Evolutionary conservation across 192 early-diverging fungal genomes (phyloP), one percentile per base, ranked within the genome.

Genomic region (Mortierella hygrophila): DNA sequence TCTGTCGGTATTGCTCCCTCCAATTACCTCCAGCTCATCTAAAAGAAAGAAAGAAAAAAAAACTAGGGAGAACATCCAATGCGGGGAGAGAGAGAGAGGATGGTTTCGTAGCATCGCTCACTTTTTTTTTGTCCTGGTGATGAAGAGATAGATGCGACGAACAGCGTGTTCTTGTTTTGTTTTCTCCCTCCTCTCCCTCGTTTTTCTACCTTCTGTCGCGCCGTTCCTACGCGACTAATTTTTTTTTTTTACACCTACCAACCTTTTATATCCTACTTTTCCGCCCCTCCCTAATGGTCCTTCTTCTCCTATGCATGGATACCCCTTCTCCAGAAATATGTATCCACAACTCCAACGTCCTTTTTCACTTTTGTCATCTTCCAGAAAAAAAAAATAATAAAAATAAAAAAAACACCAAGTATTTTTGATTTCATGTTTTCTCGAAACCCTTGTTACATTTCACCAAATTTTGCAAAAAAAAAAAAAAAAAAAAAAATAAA

Each of bases 1-100:
- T 82, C 91, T 2, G 88, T 95, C n/a, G 97, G 97, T 72, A 98
- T 98, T 90, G 96, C 93, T 15, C 97, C 97, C 16, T 94, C 93
- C 87, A 98, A 98, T 90, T 98, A 97, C 77, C 57, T 85, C 3
- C 83, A 85, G 57, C 54, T 85, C 26, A 52, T 85, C 32, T 85
- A 80, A 84, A 23, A 18, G 5, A 46, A 1, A 35, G 1, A 35
- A 35, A 35, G 41, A 35, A 35, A 35, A 35, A 35, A 54, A 23
- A 26, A 46, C 13, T 26, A 23, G 52, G 38, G 23, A 9, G 35
- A 35, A 35, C 35, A 35, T 35, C 35, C 35, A 70, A 6, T 38
- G 21, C 42, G 60, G n/a, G 23, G 15, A 15, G 57, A n/a, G 23
- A 76, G 10, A 15, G 11, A 35, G 41, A 26, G 8, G 18, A 46